A percentile compares a stretch with the other conserved stretches of the same genome.
phyloP scores from a whole-genome alignment of 495 filamentous ascomycete genomes.

The Penicillium silybi region DNA sequence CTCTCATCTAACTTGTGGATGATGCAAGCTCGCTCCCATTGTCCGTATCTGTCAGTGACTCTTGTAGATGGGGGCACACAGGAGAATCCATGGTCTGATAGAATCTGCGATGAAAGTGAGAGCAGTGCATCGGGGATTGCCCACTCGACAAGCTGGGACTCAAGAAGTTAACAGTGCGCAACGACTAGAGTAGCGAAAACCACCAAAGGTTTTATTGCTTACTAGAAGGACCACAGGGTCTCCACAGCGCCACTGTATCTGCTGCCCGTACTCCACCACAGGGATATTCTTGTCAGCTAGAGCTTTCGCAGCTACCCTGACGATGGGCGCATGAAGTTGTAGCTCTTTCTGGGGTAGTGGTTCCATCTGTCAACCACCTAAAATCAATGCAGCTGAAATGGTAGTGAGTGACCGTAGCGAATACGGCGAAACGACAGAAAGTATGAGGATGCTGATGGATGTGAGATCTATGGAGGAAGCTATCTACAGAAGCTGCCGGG shows the following conservation, averaged over 20 bases:
- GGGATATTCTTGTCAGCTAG: constrained; percentile 14
- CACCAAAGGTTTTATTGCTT: constrained; percentile 3
- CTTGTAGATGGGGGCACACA: too few relatives aligned
- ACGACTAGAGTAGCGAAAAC: neutral
- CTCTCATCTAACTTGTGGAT: too few relatives aligned
- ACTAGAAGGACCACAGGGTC: constrained; percentile 14
- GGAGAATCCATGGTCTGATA: neutral
- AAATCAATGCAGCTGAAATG: neutral
- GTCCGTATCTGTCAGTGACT: too few relatives aligned
- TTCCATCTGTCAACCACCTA: neutral
- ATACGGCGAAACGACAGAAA: too few relatives aligned
- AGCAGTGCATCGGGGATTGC: constrained; percentile 13
- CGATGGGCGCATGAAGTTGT: neutral
- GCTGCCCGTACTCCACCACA: constrained; percentile 16
- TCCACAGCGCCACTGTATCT: constrained; percentile 11
- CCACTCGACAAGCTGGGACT: constrained; percentile 13
- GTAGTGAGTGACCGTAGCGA: too few relatives aligned
- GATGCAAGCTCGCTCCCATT: too few relatives aligned
- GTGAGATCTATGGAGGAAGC: too few relatives aligned
- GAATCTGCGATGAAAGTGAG: constrained; percentile 6
- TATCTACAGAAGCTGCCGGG: too few relatives aligned
- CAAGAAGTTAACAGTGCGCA: neutral
- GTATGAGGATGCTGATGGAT: too few relatives aligned
- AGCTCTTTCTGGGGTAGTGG: constrained; percentile 2
- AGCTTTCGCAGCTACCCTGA: constrained; percentile 8